Evolutionary conservation across 176 grass and related monocot species (phyloP), one percentile per base, ranked within the genome.

Genomic region (Tillandsia fasciculata): DNA sequence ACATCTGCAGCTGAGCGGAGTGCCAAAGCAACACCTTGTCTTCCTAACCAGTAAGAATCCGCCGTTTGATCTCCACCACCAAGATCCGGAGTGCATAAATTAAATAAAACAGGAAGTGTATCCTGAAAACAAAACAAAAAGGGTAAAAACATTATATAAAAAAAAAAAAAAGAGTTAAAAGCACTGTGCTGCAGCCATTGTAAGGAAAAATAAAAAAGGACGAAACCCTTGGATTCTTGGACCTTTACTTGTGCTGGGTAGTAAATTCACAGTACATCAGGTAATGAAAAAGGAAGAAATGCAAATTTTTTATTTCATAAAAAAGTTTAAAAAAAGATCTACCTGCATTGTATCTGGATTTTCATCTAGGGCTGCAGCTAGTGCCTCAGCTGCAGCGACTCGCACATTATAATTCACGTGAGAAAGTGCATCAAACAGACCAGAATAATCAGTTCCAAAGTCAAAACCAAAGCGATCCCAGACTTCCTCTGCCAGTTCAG

Each of bases 331-430:
- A 17, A 51, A 11, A 50, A 80, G 49, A 84, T 74, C 73, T 83
- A 92, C 93, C 83, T 92, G 89, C 70, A 92, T 92, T 73, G 87
- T 92, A 48, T 83, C 83, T 61, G 77, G 84, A 70, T 83, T 80
- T 90, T 97, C 93, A 83, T 97, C 89, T 79, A 97, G 77, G 10
- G 89, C 89, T 33, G 89, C 93, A 78, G 93, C 84, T 79, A 97
- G 77, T 78, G 93, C 89, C 79, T 97, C 93, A 18, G 93, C 93
- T 74, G 93, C 83, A 51, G 93, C 89, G 64, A 78, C 79, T 72
- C 89, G 84, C 17, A 97, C 93, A 79, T 92, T 92, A 70, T 87
- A 85, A 81, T 97, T 92, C 74, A 79, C 71, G 79, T 97, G 93
- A 59, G 81, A 90, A 81, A 97, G 86, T 15, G 82, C 86, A 63